phyloP scores from a whole-genome alignment of 2,329 filamentous ascomycete genomes.

The Tolypocladium guangdongense region DNA sequence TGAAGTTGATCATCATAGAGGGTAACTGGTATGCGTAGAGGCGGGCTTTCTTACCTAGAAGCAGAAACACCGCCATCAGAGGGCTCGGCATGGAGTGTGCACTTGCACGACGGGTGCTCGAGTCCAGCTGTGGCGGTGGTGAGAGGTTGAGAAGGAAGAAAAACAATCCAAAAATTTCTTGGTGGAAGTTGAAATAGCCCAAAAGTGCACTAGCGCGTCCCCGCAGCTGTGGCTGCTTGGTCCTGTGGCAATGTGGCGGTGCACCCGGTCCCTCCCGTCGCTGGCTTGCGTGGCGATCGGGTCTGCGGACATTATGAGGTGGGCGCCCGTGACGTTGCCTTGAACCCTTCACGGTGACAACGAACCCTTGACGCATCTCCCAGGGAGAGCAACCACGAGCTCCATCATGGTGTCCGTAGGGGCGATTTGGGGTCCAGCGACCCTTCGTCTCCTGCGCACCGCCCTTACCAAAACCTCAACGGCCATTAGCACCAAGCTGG shows the following conservation, averaged over 20 bases:
- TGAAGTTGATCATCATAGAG: conserved; percentile 23
- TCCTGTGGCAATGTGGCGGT: conserved; percentile 20
- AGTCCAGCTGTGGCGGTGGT: conserved; percentile 8
- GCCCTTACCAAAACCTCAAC: conserved; percentile 40
- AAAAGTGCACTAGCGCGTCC: not conserved
- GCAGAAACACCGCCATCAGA: conserved; percentile 2
- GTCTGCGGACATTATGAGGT: too few relatives aligned
- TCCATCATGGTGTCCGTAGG: conserved; percentile 40
- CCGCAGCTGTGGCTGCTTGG: not conserved
- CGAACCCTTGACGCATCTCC: conserved; percentile 5
- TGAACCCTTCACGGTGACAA: not conserved
- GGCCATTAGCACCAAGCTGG: conserved; percentile 38
- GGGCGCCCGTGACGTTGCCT: not conserved
- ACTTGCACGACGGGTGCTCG: conserved; percentile 8
- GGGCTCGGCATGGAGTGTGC: conserved; percentile 2
- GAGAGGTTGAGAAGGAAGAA: conserved; percentile 8
- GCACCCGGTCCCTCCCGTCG: conserved; percentile 15
- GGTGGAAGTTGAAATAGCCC: not conserved
- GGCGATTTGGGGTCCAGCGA: conserved; percentile 46
- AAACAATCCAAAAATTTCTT: conserved; percentile 2
- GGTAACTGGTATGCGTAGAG: conserved; percentile 4
- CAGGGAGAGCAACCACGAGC: not conserved
- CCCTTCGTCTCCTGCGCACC: conserved; percentile 42
- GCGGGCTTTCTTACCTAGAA: conserved; percentile 3
- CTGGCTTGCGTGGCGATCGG: conserved; percentile 13